Evolutionary conservation across 2,329 filamentous ascomycete species (phyloP), one percentile per base, ranked within the genome.

Genomic region (Aspergillus viridinutans): DNA sequence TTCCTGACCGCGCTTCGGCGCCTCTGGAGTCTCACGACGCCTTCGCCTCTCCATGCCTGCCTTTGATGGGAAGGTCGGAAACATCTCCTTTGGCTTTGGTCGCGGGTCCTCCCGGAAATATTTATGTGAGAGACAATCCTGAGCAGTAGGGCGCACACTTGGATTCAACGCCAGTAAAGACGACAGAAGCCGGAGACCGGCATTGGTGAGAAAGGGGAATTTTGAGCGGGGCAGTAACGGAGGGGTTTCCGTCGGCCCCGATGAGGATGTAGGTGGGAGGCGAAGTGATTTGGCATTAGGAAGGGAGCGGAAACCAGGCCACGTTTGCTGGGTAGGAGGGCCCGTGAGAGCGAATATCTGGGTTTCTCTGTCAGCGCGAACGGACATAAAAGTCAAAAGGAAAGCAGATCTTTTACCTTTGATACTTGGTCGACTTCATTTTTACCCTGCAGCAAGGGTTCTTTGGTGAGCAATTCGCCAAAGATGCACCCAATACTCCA

Each of bases 401-500:
- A 26, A 49, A 14, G 26, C 52, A 21, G 45, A 38, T 40, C 29
- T 65, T 68, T 64, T 71, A 81, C 80, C 74, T 87, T 88, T 53
- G 87, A 85, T 12, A 97, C 80, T 71, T 97, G 87, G 69, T 96
- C 91, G 56, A 96, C 92, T 76, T 99, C 94, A 75, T 96, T 97
- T 69, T 87, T 89, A 51, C 92, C 93, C 67, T 91, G 90, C 0
- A 99, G 80, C 1, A 97, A 73, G 0, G 93, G 91, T 61, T 92
- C 87, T 61, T 90, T 89, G 38, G 85, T 87, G 21, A 97, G 80
- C 3, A 99, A 83, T 77, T 99, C 94, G 59, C 88, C 93, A 70
- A 99, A 96, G 69, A 99, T 92, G 76, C 94, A 97, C 12, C 94
- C 94, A 3, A 97, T 80, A 74, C 90, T 95, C 94, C 94, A 99